Evolutionary conservation across 2,329 filamentous ascomycete genomes (phyloP).

Genomic region (Colletotrichum sp.): DNA sequence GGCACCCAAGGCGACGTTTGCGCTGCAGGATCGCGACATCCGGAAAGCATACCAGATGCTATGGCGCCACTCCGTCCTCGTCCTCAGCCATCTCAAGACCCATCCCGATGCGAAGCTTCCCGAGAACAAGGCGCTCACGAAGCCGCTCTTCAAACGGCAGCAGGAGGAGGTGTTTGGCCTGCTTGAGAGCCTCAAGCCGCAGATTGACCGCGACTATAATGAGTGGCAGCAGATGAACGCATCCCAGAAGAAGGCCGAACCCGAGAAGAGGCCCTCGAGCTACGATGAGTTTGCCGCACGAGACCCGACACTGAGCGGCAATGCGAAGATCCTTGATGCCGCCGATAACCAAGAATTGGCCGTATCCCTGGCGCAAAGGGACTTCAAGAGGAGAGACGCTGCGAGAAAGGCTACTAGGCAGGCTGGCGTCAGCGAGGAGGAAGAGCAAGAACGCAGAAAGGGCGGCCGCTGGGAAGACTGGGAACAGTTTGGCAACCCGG

Average conservation of each 20-base stretch:
- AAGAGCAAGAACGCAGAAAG: slow-evolving; percentile 59
- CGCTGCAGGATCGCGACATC: slow-evolving; percentile 84
- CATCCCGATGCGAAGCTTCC: slow-evolving; percentile 78
- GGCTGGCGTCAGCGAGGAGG: slow-evolving; percentile 60
- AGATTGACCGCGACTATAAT: slow-evolving; percentile 74
- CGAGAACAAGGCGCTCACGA: slow-evolving; percentile 68
- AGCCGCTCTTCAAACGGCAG: slow-evolving; percentile 52
- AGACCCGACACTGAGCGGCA: slow-evolving; percentile 66
- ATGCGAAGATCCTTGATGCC: slow-evolving; percentile 68
- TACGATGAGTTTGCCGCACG: slow-evolving; percentile 55
- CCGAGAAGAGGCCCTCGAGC: slow-evolving; percentile 28
- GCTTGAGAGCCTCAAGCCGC: slow-evolving; percentile 80
- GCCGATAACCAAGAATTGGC: slow-evolving; percentile 77
- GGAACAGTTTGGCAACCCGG: slow-evolving; percentile 26
- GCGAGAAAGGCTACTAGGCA: slow-evolving; percentile 61
- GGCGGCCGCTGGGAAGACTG: slow-evolving; percentile 50
- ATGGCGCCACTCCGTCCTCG: slow-evolving; percentile 87
- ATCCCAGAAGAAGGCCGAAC: slow-evolving; percentile 33
- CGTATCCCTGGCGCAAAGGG: slow-evolving; percentile 75
- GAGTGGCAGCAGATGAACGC: slow-evolving; percentile 65
- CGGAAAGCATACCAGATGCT: slow-evolving; percentile 89
- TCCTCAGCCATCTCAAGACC: slow-evolving; percentile 73
- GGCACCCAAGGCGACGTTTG: slow-evolving; percentile 73
- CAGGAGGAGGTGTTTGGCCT: slow-evolving; percentile 64
- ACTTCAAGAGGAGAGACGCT: slow-evolving; percentile 71